These are phyloP conservation scores for Hemileccinum rubropunctum DNA, from an alignment of 768 basidiomycete genomes.

Conservation along the genomic window DNA sequence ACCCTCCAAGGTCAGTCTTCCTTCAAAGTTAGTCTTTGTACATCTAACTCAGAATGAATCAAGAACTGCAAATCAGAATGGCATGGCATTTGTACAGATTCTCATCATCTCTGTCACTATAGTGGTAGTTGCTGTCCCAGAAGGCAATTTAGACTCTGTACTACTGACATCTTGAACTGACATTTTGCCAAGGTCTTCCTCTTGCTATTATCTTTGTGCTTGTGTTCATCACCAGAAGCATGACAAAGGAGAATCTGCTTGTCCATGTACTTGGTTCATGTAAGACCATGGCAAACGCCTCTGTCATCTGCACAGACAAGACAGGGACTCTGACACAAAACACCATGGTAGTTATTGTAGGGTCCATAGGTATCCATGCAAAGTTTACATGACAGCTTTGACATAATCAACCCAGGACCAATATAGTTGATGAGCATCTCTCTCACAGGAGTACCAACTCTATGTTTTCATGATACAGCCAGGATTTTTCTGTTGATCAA, in stretches of 20 bases:
- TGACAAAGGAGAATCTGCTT: constrained; percentile 92
- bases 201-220: constrained; percentile 94
- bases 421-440: constrained; percentile 55
- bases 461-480: constrained; percentile 38
- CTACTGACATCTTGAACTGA: not conserved
- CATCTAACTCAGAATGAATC: constrained; percentile 7
- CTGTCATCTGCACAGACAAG: constrained; percentile 94
- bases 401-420: constrained; percentile 68
- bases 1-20: constrained; percentile 51
- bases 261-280: constrained; percentile 96
- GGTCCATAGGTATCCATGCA: constrained; percentile 89
- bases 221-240: constrained; percentile 97
- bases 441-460: constrained; percentile 32
- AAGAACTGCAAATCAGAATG: constrained; percentile 77
- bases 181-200: constrained; percentile 62
- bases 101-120: constrained; percentile 93
- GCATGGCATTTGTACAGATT: constrained; percentile 87
- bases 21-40: not conserved
- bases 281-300: constrained; percentile 98
- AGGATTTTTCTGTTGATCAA: constrained; percentile 89
- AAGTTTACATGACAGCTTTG: constrained; percentile 85
- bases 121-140: constrained; percentile 86
- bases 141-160: constrained; percentile 43
- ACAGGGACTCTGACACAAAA: constrained; percentile 97
- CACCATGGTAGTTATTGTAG: constrained; percentile 93